A percentile compares a stretch with the other conserved stretches of the same genome.
Evolutionary conservation across 78 protist species (phyloP).

Genomic region (Speleostelium caveatum): DNA sequence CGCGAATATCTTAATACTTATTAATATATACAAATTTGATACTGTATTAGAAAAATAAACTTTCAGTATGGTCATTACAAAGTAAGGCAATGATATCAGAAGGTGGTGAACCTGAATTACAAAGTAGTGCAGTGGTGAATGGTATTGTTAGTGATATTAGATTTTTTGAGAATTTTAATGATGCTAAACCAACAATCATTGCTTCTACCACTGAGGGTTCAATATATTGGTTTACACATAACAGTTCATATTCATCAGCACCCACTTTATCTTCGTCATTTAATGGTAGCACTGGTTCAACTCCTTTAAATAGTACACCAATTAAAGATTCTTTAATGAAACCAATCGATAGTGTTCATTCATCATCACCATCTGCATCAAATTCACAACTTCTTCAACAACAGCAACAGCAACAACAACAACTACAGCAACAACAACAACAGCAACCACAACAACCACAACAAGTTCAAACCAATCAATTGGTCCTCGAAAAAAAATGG

Average conservation of each 20-base stretch:
- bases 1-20: too few species aligned
- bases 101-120: constrained; percentile 15
- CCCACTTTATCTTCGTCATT: too few species aligned
- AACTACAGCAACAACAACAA: not conserved
- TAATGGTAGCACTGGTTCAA: too few species aligned
- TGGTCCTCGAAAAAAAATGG: not conserved
- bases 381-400: too few species aligned
- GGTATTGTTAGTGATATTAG: constrained; percentile 22
- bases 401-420: too few species aligned
- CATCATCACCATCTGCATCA: too few species aligned
- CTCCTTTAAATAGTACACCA: too few species aligned
- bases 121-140: not conserved
- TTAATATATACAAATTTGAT: too few species aligned
- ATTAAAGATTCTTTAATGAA: too few species aligned
- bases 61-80: constrained; percentile 44
- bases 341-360: too few species aligned
- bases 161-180: constrained; percentile 22
- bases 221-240: not conserved
- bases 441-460: too few species aligned
- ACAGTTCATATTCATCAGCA: too few species aligned
- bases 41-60: constrained; percentile 28
- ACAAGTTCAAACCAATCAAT: not conserved
- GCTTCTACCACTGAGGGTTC: constrained; percentile 25
- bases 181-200: constrained; percentile 34
- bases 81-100: constrained; percentile 20